Base-by-base conservation (phyloP, 441 rosid species). In the Bruguiera hainesii region DNA sequence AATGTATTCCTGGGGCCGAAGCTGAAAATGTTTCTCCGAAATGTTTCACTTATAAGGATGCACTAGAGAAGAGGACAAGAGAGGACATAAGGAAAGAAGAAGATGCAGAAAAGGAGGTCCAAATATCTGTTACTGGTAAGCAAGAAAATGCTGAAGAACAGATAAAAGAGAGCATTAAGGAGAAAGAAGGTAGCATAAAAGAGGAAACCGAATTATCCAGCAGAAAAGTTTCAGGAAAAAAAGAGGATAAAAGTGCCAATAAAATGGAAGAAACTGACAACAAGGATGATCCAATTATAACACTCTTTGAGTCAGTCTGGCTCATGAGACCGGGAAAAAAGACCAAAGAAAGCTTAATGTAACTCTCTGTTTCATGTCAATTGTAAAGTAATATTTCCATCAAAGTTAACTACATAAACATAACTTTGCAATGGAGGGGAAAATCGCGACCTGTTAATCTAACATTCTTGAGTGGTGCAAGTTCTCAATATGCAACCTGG, bases 301-400 rank as follows among this genome's bases (percentile, higher is more conserved):
- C 83, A 20, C 61, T 83, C 42, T 80, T 84, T 26, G 89, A 84
- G 52, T 79, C 71, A 0, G 85, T 81, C 11, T 85, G 89, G 92
- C 75, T 73, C 1, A 81, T 71, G 81, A 85, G 62, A 15, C 71
- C 82, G 0, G 35, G 66, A 61, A 77, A 62, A 60, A 67, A 60
- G 16, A 37, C 59, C 56, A 76, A 60, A 46, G 68, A 33, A 52
- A 76, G 68, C 59, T 71, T 62, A 1, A 15, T 81, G 15, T 65
- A 71, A 2, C 73, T 52, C 42, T 75, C 78, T 21, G 67, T 59
- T 63, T 79, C 84, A 21, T 77, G 35, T 23, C 35, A 69, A 25
- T 20, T 48, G 58, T 60, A 37, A 64, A 56, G 66, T 55, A 53
- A 62, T 8, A 46, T 49, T 30, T 0, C 30, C 48, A 19, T 48